Evolutionary conservation across 2,329 filamentous ascomycete species (phyloP), one percentile per base, ranked within the genome.

Genomic region (Cercospora citrullina): DNA sequence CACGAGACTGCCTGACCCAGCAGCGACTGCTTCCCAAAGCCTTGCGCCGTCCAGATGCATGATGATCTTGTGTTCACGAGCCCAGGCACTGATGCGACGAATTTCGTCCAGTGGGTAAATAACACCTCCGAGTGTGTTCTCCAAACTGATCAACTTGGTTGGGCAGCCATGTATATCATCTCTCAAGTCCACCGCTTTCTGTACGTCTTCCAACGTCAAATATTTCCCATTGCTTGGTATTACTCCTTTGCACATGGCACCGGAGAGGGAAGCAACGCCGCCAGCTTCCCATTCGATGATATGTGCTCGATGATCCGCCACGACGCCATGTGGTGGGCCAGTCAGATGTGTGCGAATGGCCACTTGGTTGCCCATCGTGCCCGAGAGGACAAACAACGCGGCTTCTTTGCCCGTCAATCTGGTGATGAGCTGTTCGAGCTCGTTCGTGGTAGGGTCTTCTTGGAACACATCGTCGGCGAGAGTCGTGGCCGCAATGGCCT

Each of bases 331-430:
- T 0, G 94, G 94, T 14, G 94, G 93, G 68, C 92, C 90, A 0
- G 84, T 86, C 14, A 97, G 85, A 68, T 95, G 90, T 1, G 91
- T 86, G 45, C 94, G 88, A 51, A 97, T 85, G 0, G 91, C 90
- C 18, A 97, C 84, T 78, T 97, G 93, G 80, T 97, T 97, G 48
- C 93, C 71, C 93, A 97, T 97, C 4, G 94, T 97, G 3, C 94
- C 94, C 0, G 92, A 95, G 68, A 96, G 84, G 65, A 97, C 92
- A 64, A 97, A 89, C 4, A 97, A 84, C 0, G 87, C 91, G 7
- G 88, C 88, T 75, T 93, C 90, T 74, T 96, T 93, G 72, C 88
- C 88, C 0, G 92, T 87, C 3, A 96, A 85, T 33, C 85, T 77
- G 18, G 93, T 92, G 55, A 96, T 85, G 77, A 91, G 89, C 57